Evolutionary conservation across 106 monocot genomes (phyloP), one percentile per base, ranked within the genome.

Genomic region (Platanthera zijinensis): DNA sequence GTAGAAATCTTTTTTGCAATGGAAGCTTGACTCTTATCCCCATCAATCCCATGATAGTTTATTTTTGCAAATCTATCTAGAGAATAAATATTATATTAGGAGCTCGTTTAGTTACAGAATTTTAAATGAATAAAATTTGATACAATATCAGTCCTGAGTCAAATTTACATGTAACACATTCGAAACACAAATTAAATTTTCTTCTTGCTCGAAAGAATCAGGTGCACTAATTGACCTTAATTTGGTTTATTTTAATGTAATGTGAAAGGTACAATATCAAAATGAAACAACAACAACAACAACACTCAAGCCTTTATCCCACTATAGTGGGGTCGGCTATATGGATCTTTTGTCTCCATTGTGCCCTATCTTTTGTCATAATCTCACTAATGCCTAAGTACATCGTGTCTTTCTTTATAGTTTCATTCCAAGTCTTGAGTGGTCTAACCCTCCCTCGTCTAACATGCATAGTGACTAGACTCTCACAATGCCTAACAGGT

Each of bases 41-140:
- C 78, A 75, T 94, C 90, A 74, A 79, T 78, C 54, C 85, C 90
- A 86, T 80, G 74, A 15, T 82, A 75, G 79, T 82, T 94, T 69
- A 53, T 18, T 80, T 86, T 94, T 75, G 90, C 88, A 82, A 82
- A 73, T 52, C 77, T 82, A 73, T 87, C 91, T 88, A 86, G 62
- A 81, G 0, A 76, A 56, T 69, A 28, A 69, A 80, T 68, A n/a
- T 69, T 53, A 57, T 51, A 48, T 57, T 69, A 46, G 57, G 21
- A 78, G 14, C 64, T 28, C 13, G 8, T 11, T 17, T 10, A n/a
- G 7, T 12, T 10, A 50, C 22, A 62, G 14, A 62, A 48, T 11
- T 32, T 48, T 10, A 39, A 6, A 13, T 22, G 19, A 8, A 78
- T 11, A 64, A 39, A 19, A 48, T 50, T 45, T 12, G 15, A 21